These are phyloP conservation scores for Cytospora piceae DNA, from an alignment of 2,329 filamentous ascomycete species.

Conservation along the genomic window DNA sequence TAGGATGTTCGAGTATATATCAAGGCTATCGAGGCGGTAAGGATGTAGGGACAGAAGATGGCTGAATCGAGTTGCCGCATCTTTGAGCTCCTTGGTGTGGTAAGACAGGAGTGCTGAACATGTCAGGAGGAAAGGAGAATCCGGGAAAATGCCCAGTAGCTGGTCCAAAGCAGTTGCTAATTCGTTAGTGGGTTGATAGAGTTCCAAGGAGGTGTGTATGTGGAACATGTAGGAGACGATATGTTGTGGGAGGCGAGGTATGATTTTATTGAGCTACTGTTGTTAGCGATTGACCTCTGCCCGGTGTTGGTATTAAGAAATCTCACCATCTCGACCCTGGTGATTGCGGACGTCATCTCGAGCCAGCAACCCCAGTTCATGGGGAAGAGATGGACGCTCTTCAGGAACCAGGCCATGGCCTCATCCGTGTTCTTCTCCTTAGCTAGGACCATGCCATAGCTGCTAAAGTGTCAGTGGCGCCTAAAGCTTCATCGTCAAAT, in stretches of 20 bases:
- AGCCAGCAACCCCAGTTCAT: constrained; percentile 99
- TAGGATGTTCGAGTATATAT: constrained; percentile 96
- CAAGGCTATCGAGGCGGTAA: constrained; percentile 81
- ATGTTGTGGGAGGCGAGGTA: constrained; percentile 78
- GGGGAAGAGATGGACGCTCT: constrained; percentile 84
- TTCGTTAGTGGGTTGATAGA: constrained; percentile 81
- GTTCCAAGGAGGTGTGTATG: constrained; percentile 84
- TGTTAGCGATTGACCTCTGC: constrained; percentile 35
- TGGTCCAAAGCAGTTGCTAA: constrained; percentile 77
- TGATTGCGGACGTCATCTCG: constrained; percentile 82
- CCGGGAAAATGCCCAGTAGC: constrained; percentile 82
- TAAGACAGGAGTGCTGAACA: constrained; percentile 88
- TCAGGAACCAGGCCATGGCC: constrained; percentile 84
- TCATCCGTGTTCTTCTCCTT: constrained; percentile 88
- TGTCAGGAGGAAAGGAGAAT: constrained; percentile 85
- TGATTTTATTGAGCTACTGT: constrained; percentile 69
- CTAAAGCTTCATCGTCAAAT: neutral
- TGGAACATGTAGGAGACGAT: constrained; percentile 95
- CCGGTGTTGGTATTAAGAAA: neutral
- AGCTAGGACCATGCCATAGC: constrained; percentile 85
- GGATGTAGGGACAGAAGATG: constrained; percentile 77
- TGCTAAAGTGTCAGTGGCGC: constrained; percentile 35
- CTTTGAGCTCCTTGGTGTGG: constrained; percentile 81
- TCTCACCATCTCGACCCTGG: constrained; percentile 78
- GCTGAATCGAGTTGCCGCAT: constrained; percentile 70